Evolutionary conservation across 345 rosid species (phyloP).

Genomic region (Moringa oleifera): DNA sequence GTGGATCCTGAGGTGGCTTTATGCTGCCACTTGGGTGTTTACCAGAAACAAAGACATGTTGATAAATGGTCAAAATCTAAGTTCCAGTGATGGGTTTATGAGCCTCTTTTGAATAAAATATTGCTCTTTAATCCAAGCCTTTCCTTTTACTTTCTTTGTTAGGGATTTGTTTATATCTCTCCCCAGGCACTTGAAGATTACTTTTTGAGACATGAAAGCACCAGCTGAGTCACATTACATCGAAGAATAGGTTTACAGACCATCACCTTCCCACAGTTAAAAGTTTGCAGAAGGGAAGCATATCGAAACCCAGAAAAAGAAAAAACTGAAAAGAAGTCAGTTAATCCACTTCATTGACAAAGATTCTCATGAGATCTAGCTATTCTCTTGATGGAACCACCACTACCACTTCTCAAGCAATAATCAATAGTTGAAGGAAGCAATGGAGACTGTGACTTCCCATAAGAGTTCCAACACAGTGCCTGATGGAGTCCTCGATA

Average conservation of each 20-base stretch:
- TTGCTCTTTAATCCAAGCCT: not conserved
- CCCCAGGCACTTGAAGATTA: not conserved
- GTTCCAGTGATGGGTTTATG: not conserved
- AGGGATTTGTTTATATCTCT: not conserved
- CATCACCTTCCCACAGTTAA: conserved; percentile 46
- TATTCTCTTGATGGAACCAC: conserved; percentile 31
- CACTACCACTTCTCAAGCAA: conserved; percentile 45
- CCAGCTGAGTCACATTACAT: not conserved
- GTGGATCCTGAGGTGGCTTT: not conserved
- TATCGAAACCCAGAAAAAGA: not conserved
- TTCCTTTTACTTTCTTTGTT: not conserved
- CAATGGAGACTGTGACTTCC: conserved; percentile 63
- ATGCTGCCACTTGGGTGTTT: not conserved
- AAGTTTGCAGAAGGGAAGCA: conserved; percentile 46
- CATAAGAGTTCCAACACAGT: conserved; percentile 82
- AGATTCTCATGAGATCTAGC: conserved; percentile 48
- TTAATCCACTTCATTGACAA: conserved; percentile 26
- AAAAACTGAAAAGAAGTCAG: too few relatives aligned
- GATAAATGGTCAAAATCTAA: not conserved
- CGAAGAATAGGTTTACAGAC: conserved; percentile 15
- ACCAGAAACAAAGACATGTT: not conserved
- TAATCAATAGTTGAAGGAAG: conserved; percentile 79
- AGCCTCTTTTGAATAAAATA: not conserved
- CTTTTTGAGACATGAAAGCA: not conserved
- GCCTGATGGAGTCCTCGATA: conserved; percentile 33